Base-by-base conservation (phyloP, 371 early-diverging fungal species). In the Lichtheimia ornata region DNA sequence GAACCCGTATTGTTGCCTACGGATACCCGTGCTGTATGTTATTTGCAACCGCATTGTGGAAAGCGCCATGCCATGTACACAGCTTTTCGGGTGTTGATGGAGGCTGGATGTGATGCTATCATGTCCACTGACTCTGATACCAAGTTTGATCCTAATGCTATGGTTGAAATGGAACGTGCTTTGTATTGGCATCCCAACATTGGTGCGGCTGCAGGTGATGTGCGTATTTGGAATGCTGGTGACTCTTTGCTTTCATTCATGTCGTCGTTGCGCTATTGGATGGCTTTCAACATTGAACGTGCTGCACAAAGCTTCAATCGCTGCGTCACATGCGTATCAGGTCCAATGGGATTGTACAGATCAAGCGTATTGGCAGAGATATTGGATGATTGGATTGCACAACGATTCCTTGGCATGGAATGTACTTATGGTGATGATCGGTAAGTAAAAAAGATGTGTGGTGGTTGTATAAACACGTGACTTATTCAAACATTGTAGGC, bases 371-470 rank as follows among this genome's bases (percentile, higher is more conserved):
- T 88, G 1, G 61, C 65, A 25, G 72, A 84, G 18, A 65, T 88
- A n/a, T 67, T 87, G 65, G 88, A 88, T 44, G 66, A 62, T 22
- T 87, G 88, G 88, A 79, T 82, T 43, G 58, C 59, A 2, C 88
- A 88, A 44, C 67, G 72, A 0, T 88, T 88, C 63, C 55, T 86
- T 13, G 84, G 85, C 0, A 74, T 82, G 62, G 73, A 85, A 24
- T 88, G 88, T 58, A 87, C 88, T 6, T 87, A 86, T 63, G 88
- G 88, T 7, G 88, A 88, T 56, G 88, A 88, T 53, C 71, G 88
- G 76, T 70, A 71, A 64, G 40, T n/a, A n/a, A n/a, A n/a, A n/a
- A n/a, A n/a, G n/a, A n/a, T n/a, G n/a, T n/a, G n/a, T n/a, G n/a
- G n/a, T 13, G 4, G 28, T 20, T 49, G 20, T 15, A 11, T 45